phyloP scores from a whole-genome alignment of 345 rosid genomes.

The Populus ilicifolia region DNA sequence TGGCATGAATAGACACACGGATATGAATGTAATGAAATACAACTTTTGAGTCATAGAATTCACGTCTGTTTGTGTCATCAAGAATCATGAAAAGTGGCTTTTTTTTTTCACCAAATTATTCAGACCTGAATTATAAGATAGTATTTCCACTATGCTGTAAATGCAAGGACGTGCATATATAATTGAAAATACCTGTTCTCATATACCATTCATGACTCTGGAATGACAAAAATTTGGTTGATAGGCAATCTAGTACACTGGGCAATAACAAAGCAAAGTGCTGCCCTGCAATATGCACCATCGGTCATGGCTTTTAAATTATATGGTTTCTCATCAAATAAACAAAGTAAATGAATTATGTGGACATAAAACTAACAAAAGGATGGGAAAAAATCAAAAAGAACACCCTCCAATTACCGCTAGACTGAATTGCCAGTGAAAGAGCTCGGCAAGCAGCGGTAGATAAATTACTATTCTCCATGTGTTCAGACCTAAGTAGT shows the following conservation, averaged over 20 bases:
- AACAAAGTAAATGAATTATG: not conserved
- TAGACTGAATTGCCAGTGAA: constrained; percentile 84
- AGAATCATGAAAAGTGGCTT: too few relatives aligned
- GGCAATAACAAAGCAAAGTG: constrained; percentile 75
- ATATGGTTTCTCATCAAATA: not conserved
- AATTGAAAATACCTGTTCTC: constrained; percentile 54
- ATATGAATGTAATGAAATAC: too few relatives aligned
- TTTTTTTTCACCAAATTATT: too few relatives aligned
- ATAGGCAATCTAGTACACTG: constrained; percentile 73
- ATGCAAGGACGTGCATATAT: too few relatives aligned
- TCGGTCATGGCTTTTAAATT: constrained; percentile 1
- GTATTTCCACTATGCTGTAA: too few relatives aligned
- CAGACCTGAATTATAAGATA: too few relatives aligned
- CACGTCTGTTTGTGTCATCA: too few relatives aligned
- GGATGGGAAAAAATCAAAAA: constrained; percentile 7
- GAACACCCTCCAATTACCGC: constrained; percentile 46
- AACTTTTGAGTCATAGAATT: too few relatives aligned
- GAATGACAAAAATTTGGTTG: constrained; percentile 70
- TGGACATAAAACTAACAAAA: constrained; percentile 16
- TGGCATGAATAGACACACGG: too few relatives aligned
- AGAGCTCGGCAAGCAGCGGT: constrained; percentile 90
- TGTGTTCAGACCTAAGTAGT: constrained; percentile 68
- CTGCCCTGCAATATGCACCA: constrained; percentile 59
- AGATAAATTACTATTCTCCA: constrained; percentile 79
- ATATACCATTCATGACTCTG: constrained; percentile 89